phyloP scores from a whole-genome alignment of 345 rosid genomes.

The Lepidium didymum region DNA sequence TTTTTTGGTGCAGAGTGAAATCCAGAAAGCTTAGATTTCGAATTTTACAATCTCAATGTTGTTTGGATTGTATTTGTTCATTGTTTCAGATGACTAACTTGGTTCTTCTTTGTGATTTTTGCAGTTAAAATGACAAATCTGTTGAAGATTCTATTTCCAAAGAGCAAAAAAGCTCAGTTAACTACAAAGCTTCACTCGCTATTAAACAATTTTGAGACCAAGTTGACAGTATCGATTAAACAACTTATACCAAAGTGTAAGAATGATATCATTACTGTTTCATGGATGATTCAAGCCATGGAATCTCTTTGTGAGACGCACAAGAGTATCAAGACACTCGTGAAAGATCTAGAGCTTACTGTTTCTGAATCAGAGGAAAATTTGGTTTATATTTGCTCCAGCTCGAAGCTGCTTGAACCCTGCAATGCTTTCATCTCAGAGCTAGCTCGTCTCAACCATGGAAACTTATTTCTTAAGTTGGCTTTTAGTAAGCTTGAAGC shows the following conservation, averaged over 20 bases:
- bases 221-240: constrained; percentile 45
- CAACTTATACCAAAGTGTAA: constrained; percentile 51
- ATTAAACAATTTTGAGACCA: constrained; percentile 51
- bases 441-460: constrained; percentile 59
- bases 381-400: constrained; percentile 66
- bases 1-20: neutral
- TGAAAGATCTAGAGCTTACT: constrained; percentile 59
- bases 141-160: constrained; percentile 56
- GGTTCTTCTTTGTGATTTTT: neutral
- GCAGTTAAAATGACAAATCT: constrained; percentile 60
- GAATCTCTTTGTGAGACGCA: constrained; percentile 69
- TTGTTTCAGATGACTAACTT: neutral
- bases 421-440: constrained; percentile 66
- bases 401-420: constrained; percentile 71
- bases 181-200: constrained; percentile 40
- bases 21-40: neutral
- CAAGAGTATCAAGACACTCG: constrained; percentile 39
- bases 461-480: constrained; percentile 61
- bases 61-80: neutral
- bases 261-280: constrained; percentile 45
- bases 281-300: constrained; percentile 81
- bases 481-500: constrained; percentile 55
- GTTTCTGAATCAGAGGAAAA: constrained; percentile 69
- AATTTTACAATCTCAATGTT: no score
- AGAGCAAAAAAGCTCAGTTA: constrained; percentile 38